Percentiles rank a stretch among this genome's conserved stretches.
These are phyloP conservation scores for Candida jianshihensis DNA, from an alignment of 805 yeast genomes.

Conservation along the genomic window DNA sequence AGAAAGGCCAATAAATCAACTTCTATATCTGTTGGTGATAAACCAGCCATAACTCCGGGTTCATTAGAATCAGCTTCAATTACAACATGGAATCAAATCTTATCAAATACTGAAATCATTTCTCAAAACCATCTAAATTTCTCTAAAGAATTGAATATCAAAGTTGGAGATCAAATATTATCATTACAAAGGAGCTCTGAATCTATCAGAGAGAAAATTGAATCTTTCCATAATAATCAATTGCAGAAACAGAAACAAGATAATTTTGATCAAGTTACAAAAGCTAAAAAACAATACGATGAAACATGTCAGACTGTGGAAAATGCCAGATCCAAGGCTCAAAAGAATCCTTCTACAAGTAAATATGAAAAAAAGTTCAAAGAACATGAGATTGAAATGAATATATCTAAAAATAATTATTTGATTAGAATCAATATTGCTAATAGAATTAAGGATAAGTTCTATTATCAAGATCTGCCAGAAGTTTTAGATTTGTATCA, in stretches of 20 bases:
- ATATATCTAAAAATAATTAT: constrained; percentile 78
- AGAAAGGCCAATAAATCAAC: constrained; percentile 69
- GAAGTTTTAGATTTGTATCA: constrained; percentile 82
- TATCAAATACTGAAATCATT: constrained; percentile 74
- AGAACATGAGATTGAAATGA: constrained; percentile 75
- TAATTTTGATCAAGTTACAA: constrained; percentile 25
- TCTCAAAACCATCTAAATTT: constrained; percentile 60
- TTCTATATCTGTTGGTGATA: constrained; percentile 78
- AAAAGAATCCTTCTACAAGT: constrained; percentile 47
- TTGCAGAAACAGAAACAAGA: constrained; percentile 35
- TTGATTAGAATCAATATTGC: constrained; percentile 75
- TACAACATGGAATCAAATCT: constrained; percentile 85
- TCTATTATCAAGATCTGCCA: constrained; percentile 87
- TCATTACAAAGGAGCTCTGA: constrained; percentile 48
- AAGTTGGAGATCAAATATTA: constrained; percentile 54
- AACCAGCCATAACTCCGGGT: constrained; percentile 90
- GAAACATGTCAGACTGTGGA: constrained; percentile 76
- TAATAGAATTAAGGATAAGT: constrained; percentile 88
- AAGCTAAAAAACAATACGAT: constrained; percentile 68
- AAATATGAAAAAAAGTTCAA: constrained; percentile 41
- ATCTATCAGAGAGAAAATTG: constrained; percentile 47
- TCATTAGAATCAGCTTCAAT: constrained; percentile 82
- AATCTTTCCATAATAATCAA: constrained; percentile 47
- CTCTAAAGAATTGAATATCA: constrained; percentile 50
- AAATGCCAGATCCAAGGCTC: constrained; percentile 64